Conservation (phyloP, 371 early-diverging fungal genomes). For the Mucor plumbeus region DNA sequence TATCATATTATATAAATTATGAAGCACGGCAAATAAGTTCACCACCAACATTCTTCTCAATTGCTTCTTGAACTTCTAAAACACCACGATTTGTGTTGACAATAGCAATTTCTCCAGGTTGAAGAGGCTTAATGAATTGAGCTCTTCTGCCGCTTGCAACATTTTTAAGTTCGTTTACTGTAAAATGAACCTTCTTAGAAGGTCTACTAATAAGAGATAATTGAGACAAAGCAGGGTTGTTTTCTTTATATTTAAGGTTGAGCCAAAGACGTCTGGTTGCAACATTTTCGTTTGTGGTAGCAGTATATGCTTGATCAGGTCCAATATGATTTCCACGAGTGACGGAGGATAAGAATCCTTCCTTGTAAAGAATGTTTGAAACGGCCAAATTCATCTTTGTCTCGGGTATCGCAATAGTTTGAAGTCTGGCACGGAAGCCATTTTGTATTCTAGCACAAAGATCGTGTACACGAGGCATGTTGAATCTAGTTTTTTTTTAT, state of each 20-base stretch:
- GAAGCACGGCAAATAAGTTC: constrained; percentile 84
- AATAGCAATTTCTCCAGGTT: constrained; percentile 92
- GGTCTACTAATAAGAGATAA: constrained; percentile 85
- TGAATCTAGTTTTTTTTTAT: constrained; percentile 10
- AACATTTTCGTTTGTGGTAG: constrained; percentile 83
- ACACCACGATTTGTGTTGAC: constrained; percentile 90
- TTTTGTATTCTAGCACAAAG: constrained; percentile 93
- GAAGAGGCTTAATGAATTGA: constrained; percentile 79
- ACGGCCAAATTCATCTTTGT: constrained; percentile 90
- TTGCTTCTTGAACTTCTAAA: constrained; percentile 89
- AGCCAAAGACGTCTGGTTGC: constrained; percentile 93
- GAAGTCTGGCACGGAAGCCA: constrained; percentile 82
- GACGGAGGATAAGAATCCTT: constrained; percentile 89
- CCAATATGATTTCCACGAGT: constrained; percentile 80
- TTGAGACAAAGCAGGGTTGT: constrained; percentile 75
- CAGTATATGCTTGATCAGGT: constrained; percentile 71
- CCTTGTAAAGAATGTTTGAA: constrained; percentile 84
- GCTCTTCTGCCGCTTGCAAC: constrained; percentile 75
- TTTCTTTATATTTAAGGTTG: constrained; percentile 89
- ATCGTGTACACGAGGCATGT: constrained; percentile 85
- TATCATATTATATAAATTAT: constrained; percentile 1
- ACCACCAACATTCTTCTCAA: constrained; percentile 86
- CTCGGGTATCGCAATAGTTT: constrained; percentile 87
- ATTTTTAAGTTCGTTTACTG: constrained; percentile 78
- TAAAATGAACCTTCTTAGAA: constrained; percentile 80